Conservation (phyloP, 768 basidiomycete species). For the Fibroporia radiculosa region DNA sequence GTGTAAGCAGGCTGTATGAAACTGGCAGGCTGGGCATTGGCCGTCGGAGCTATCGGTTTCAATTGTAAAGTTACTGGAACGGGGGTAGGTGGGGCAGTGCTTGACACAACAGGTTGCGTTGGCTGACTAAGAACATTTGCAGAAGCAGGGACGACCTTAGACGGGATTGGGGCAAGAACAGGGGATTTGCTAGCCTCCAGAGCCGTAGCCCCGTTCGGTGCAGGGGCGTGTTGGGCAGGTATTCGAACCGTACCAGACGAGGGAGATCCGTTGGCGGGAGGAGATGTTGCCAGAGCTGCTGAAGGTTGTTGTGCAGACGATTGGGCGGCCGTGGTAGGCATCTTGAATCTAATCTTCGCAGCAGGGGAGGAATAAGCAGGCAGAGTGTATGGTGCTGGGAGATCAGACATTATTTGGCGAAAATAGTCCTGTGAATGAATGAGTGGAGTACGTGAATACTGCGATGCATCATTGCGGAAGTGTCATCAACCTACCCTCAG, state of each 20-base stretch:
- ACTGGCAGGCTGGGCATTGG: slow-evolving; percentile 15
- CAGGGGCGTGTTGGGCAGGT: slow-evolving; percentile 1
- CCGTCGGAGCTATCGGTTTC: slow-evolving; percentile 5
- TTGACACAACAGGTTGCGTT: slow-evolving; percentile 16
- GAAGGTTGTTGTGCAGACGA: slow-evolving; percentile 13
- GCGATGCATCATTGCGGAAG: too few species aligned
- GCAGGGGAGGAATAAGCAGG: slow-evolving; percentile 46
- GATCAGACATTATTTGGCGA: slow-evolving; percentile 67
- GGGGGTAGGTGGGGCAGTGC: slow-evolving; percentile 2
- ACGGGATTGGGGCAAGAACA: slow-evolving; percentile 6
- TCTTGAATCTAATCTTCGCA: slow-evolving; percentile 68
- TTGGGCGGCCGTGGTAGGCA: slow-evolving; percentile 37
- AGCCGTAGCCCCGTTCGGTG: slow-evolving; percentile 1
- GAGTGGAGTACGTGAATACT: slow-evolving; percentile 10
- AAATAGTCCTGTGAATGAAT: slow-evolving; percentile 51
- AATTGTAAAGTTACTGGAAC: slow-evolving; percentile 15
- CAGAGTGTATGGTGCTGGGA: slow-evolving; percentile 60
- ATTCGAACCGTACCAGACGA: slow-evolving; percentile 3
- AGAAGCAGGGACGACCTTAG: slow-evolving; percentile 17
- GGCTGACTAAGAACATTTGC: slow-evolving; percentile 15
- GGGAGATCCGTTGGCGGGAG: slow-evolving; percentile 7
- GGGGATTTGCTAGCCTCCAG: slow-evolving; percentile 7
- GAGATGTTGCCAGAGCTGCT: not conserved
- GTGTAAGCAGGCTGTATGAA: slow-evolving; percentile 10
- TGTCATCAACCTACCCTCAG: slow-evolving; percentile 63